Evolutionary conservation across 371 early-diverging fungal species (phyloP), one percentile per base, ranked within the genome.

Genomic region (Batkoa obscura): DNA sequence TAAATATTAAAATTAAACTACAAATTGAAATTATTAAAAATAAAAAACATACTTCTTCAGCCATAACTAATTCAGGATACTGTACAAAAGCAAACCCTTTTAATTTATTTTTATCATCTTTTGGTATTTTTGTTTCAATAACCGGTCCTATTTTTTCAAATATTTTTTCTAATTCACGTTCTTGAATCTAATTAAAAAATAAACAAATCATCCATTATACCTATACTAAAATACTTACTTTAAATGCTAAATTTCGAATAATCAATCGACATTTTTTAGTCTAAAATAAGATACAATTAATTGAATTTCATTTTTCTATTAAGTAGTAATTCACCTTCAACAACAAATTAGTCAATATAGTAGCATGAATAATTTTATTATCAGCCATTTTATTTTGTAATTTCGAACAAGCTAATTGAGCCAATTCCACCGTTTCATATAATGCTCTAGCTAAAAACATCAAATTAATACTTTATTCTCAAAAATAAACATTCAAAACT

Each of bases 31-130:
- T 35, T 36, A 36, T n/a, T 6, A 9, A 4, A n/a, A 12, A 37
- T n/a, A 13, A 9, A 30, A 42, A 15, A 31, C 8, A 3, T 66
- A 68, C 73, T 52, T 71, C 70, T 59, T 79, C 72, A 1, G 84
- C 86, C 37, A 82, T 79, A 17, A 71, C 75, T 36, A 74, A 58
- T 15, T 65, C 74, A 43, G 67, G 73, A 68, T 83, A 84, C 61
- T 89, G 86, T 45, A 93, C 76, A 68, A 94, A 92, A 8, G 82
- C 94, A 73, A 91, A 92, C 6, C 94, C 94, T 43, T 76, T 69
- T 32, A 80, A 63, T 15, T 84, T 81, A 23, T 83, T 81, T 35
- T 69, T 69, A 2, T 76, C 79, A 35, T 78, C 76, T 59, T 82
- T 77, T 12, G 91, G 93, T 42, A 93, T 62, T 31, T 70, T 72